Base-by-base conservation (phyloP, 2,329 filamentous ascomycete species). In the Aspergillus novoparasiticus region DNA sequence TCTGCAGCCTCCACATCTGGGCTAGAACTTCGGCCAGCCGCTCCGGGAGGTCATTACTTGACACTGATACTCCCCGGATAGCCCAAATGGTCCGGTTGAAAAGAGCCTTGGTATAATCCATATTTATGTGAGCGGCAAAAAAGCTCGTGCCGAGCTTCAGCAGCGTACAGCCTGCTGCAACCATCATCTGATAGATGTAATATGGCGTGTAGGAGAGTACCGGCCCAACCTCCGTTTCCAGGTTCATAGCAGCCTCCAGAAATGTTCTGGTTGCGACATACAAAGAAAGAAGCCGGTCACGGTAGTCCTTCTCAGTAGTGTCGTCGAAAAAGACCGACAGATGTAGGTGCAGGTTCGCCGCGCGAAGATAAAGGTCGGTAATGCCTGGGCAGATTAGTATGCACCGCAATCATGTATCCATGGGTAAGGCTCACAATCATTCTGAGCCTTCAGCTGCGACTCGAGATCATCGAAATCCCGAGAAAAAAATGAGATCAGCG, bases 111-210 rank as follows among this genome's bases (percentile, higher is more conserved):
- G 85, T 84, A 54, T 85, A 83, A 9, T 84, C 80, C 65, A 83
- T 79, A 61, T 89, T 85, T 23, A 86, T 82, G 46, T 86, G 83
- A 23, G 79, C 76, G 2, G 85, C 83, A 65, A 89, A 88, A 68
- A 89, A 88, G 55, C 86, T 88, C 71, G 90, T 89, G 67, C 89
- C 83, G 1, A 90, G 80, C 69, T 90, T 90, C 59, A 90, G 78
- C 6, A 90, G 76, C 1, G 86, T 86, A 67, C 89, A 89, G 2
- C 86, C 87, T 19, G 85, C 87, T 3, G 87, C 88, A 32, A 90
- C 82, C 72, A 89, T 85, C 82, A 90, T 89, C 73, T 90, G 87
- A 72, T 89, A 86, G 61, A 90, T 83, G 71, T 90, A 89, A 68
- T 85, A 88, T 50, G 80, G 83, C 21, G 84, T 84, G 62, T 87